These are phyloP conservation scores for Zizania palustris DNA, from an alignment of 202 grass and related monocot genomes.

Conservation along the genomic window DNA sequence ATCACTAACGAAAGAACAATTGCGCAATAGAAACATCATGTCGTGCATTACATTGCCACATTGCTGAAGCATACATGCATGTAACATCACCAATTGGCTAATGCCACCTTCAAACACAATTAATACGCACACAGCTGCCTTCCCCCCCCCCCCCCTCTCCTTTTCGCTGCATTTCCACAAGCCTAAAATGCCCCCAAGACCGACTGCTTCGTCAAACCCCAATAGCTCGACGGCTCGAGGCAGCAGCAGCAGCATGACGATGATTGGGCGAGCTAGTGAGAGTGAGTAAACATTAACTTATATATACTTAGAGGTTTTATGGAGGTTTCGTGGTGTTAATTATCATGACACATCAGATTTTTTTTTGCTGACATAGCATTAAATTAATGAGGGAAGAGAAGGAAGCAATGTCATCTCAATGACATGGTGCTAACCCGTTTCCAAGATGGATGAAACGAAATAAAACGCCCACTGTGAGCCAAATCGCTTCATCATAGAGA, in stretches of 20 bases:
- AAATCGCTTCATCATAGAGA: too few species aligned
- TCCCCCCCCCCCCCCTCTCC: neutral
- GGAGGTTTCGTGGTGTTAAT: too few species aligned
- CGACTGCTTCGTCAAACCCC: conserved; percentile 2
- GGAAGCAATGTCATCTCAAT: too few species aligned
- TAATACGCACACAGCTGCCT: neutral
- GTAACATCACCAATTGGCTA: conserved; percentile 42
- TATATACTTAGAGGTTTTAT: too few species aligned
- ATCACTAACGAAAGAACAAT: conserved; percentile 10
- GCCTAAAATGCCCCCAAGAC: conserved; percentile 8
- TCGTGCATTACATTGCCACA: conserved; percentile 16
- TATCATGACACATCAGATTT: too few species aligned
- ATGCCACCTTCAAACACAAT: conserved; percentile 11
- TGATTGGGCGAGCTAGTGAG: conserved; percentile 42
- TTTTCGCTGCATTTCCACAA: conserved; percentile 31
- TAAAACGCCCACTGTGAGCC: too few species aligned
- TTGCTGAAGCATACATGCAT: neutral
- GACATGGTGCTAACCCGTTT: too few species aligned
- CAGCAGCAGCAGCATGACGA: too few species aligned
- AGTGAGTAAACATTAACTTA: conserved; percentile 48
- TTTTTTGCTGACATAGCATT: too few species aligned
- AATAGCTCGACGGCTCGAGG: conserved; percentile 31
- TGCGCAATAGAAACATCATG: neutral
- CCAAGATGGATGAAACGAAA: too few species aligned
- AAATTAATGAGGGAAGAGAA: too few species aligned